These are phyloP conservation scores for Tetrahymena malaccensis DNA, from an alignment of 73 alveolate genomes.

Conservation along the genomic window DNA sequence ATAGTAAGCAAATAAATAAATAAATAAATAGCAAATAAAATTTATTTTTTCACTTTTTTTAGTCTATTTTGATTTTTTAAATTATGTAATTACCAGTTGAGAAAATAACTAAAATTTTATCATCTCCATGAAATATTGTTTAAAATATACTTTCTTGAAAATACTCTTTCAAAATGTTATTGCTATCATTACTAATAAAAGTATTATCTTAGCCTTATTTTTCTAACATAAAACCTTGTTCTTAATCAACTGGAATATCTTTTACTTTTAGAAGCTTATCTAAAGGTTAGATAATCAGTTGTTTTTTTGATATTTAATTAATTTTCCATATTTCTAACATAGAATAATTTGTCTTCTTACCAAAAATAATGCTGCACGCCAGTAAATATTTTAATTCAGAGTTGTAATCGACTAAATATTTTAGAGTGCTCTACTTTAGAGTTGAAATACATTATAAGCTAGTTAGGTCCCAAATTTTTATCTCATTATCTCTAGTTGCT, in stretches of 20 bases:
- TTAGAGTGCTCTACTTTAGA: neutral
- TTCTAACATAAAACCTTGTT: neutral
- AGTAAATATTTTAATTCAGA: neutral
- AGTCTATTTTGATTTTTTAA: too few species aligned
- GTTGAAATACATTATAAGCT: neutral
- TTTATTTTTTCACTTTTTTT: neutral
- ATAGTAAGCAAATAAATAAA: too few species aligned
- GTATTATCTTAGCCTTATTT: neutral
- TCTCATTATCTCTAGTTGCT: neutral
- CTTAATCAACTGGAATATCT: neutral
- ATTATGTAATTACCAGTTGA: neutral
- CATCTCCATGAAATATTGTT: neutral
- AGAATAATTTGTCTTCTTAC: neutral
- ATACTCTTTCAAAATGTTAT: neutral
- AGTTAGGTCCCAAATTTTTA: neutral
- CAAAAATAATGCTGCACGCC: neutral
- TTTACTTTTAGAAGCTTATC: neutral
- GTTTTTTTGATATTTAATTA: neutral
- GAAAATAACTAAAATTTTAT: too few species aligned
- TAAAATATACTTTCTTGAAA: neutral
- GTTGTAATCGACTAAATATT: neutral
- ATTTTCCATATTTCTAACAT: neutral
- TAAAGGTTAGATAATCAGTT: neutral
- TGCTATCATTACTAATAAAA: neutral
- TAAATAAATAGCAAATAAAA: too few species aligned